Evolutionary conservation across 768 basidiomycete species (phyloP), one percentile per base, ranked within the genome.

Genomic region (Lyophyllum atratum): DNA sequence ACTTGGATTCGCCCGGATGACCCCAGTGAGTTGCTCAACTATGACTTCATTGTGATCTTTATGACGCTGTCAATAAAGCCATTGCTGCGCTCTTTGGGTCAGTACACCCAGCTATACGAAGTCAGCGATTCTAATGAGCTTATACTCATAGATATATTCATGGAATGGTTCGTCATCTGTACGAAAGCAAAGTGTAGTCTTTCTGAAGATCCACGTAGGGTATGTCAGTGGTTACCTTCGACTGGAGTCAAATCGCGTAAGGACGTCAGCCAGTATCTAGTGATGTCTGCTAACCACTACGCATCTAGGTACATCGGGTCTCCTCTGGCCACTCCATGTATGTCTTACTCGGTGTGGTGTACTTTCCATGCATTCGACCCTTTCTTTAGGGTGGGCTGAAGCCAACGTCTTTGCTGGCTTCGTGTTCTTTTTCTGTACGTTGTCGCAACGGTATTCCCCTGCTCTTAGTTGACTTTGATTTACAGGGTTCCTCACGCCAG

Each of bases 321-420:
- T 44, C 89, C 89, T 3, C 71, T 79, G 28, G 76, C 77, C 21
- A 79, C 76, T 17, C 77, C 76, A 42, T 77, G 76, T 76, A 59
- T 24, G 49, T 45, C 17, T 1, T 33, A 2, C 26, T 42, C 29
- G 25, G 22, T 51, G 19, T 26, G 15, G 3, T 8, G 12, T n/a
- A 33, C 14, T 3, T 24, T 34, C 0, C 19, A 28, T 33, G 7
- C 3, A 25, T 19, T 49, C 3, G 49, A 25, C 8, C 15, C 28
- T 29, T 7, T 25, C 40, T 29, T 1, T 28, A 53, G 52, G 89
- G 88, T 90, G 89, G 89, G 88, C 87, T 2, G 84, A 87, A 66
- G 88, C 86, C 6, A 91, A 91, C 68, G 75, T 90, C 51, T 70
- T 79, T 10, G 72, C 67, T 45, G 84, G 86, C 25, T 85, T 91